Conservation (phyloP, 306 rosid species). For the Hippophae tibetana region DNA sequence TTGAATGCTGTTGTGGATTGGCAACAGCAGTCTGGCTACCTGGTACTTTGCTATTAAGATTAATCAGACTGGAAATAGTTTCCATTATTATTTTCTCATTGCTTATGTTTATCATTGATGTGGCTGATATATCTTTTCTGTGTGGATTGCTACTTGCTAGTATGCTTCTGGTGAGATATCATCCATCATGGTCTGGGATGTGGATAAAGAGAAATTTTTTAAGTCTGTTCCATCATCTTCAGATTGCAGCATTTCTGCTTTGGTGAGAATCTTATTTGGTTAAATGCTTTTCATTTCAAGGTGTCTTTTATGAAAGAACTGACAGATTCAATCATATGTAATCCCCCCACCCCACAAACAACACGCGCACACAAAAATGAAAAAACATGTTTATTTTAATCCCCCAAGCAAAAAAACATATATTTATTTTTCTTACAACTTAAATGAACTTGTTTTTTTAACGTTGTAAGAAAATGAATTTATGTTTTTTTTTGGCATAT, state of each 20-base stretch:
- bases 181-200: conserved; percentile 79
- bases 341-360: too few relatives aligned
- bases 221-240: conserved; percentile 69
- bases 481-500: too few relatives aligned
- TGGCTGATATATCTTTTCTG: conserved; percentile 11
- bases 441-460: too few relatives aligned
- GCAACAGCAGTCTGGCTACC: conserved; percentile 95
- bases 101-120: conserved; percentile 4
- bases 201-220: conserved; percentile 80
- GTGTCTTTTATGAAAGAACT: not conserved
- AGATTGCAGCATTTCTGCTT: conserved; percentile 76
- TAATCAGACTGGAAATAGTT: not conserved
- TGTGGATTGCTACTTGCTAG: conserved; percentile 44
- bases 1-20: conserved; percentile 92
- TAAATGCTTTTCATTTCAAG: conserved; percentile 2
- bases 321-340: too few relatives aligned
- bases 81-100: not conserved
- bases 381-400: too few relatives aligned
- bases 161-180: conserved; percentile 84
- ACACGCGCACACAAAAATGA: too few relatives aligned
- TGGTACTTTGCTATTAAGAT: conserved; percentile 43
- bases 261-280: conserved; percentile 46
- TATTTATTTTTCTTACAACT: too few relatives aligned
- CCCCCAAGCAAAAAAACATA: too few relatives aligned
- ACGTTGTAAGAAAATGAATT: too few relatives aligned